phyloP scores from a whole-genome alignment of 2,329 filamentous ascomycete genomes.

The Claviceps africana region DNA sequence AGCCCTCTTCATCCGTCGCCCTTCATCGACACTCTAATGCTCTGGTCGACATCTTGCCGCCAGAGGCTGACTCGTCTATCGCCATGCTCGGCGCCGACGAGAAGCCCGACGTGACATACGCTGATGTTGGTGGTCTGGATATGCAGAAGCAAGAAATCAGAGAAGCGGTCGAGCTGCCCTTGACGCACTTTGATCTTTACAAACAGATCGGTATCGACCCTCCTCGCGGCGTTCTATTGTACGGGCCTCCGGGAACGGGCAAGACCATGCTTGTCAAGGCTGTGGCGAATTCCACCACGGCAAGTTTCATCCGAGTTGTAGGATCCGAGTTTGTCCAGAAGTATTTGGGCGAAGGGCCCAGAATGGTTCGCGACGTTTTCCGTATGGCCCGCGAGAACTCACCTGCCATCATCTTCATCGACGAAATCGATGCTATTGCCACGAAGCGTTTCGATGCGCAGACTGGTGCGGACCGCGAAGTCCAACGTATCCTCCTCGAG shows the following conservation, averaged over 20 bases:
- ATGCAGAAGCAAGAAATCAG: constrained; percentile 99
- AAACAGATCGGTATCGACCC: constrained; percentile 99
- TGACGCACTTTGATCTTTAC: constrained; percentile 97
- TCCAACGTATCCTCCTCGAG: constrained; percentile 95
- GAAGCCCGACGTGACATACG: constrained; percentile 97
- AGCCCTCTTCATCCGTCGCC: constrained; percentile 93
- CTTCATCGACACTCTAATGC: constrained; percentile 97
- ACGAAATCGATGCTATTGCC: constrained; percentile 96
- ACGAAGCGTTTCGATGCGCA: constrained; percentile 99
- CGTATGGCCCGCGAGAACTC: constrained; percentile 98
- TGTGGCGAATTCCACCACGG: constrained; percentile 94
- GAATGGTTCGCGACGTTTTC: constrained; percentile 98
- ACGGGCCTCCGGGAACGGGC: constrained; percentile 88
- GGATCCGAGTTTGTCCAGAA: constrained; percentile 98
- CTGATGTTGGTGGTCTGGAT: constrained; percentile 90
- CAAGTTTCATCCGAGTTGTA: constrained; percentile 95
- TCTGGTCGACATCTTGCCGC: constrained; percentile 95
- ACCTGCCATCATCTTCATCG: constrained; percentile 97
- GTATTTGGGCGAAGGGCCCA: constrained; percentile 91
- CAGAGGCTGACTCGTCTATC: constrained; percentile 95
- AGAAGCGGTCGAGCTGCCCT: constrained; percentile 88
- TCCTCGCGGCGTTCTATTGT: constrained; percentile 87
- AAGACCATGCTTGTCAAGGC: constrained; percentile 98
- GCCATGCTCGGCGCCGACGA: constrained; percentile 94
- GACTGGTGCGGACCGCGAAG: constrained; percentile 93